Evolutionary conservation across 257 asterid genomes (phyloP), one percentile per base, ranked within the genome.

Genomic region (Przewalskia tangutica): DNA sequence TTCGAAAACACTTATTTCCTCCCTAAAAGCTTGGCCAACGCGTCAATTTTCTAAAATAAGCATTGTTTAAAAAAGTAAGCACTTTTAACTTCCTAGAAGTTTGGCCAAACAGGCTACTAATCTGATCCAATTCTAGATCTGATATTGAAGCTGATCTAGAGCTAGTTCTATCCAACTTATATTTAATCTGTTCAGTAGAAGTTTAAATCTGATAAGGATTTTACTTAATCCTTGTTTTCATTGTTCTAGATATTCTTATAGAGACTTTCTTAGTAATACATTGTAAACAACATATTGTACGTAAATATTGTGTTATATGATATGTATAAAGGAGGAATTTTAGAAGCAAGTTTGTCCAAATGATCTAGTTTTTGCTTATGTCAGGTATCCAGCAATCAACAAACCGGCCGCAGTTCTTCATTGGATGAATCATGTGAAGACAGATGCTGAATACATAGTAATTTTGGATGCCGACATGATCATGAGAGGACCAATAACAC

Each of bases 311-410:
- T 56, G 9, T 17, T n/a, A 56, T 17, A 56, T 17, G 63, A 56
- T 56, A n/a, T 56, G 10, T n/a, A n/a, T n/a, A 56, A 55, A 56
- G 62, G 23, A 56, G 63, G 63, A 56, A 11, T n/a, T 56, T 17
- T 17, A 17, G 63, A 27, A 56, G 10, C 10, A 56, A 56, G 10
- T 56, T 56, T 56, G 27, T 56, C 63, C 63, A 56, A 27, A 56
- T 10, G 23, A 56, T 67, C 77, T 67, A 82, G 32, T 77, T 83
- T 64, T 64, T 89, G 50, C 59, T 16, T 71, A 14, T 79, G 10
- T 83, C 88, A 95, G 99, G 98, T 96, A 96, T 87, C 99, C 99
- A 12, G 98, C 99, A 42, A 96, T 96, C 56, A 94, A 96, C 64
- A 94, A 96, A 84, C 99, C 99, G 16, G 98, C 97, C 36, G 97